Evolutionary conservation across 2,329 filamentous ascomycete species (phyloP), one percentile per base, ranked within the genome.

Genomic region (Fusarium scirpi): DNA sequence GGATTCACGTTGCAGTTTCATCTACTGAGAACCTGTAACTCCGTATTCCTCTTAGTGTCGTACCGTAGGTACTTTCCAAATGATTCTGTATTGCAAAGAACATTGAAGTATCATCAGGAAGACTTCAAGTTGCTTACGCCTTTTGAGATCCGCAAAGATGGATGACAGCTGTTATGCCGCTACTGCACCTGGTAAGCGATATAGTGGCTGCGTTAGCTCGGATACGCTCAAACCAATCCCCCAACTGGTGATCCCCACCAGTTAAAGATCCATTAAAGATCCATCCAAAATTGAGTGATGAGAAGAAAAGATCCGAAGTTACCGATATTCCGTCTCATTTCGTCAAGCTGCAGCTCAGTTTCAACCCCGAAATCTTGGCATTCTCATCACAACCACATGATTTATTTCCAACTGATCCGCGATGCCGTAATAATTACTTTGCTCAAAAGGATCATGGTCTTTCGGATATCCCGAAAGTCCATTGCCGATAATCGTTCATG

Each of bases 171-270:
- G 38, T 54, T 22, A 38, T 40, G 25, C 40, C 44, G 25, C 43
- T 48, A 22, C 38, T 45, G 29, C 20, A 38, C 10, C n/a, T 34
- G 43, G 22, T 48, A 57, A 52, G 24, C 18, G 25, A 24, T 51
- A 64, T 32, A 65, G 41, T 70, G 59, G 40, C 44, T 68, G 59
- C 64, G 38, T 52, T 70, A 52, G 52, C 48, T 52, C 18, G 45
- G 62, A 52, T 54, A 32, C 13, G 30, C 30, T 43, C 16, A 44
- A 55, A 27, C 45, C 45, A 13, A 30, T 46, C 24, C 48, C 55
- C 55, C 45, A 52, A n/a, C 38, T 38, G 62, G 29, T 22, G 62
- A 67, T 52, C 57, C 24, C 34, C 49, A 67, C 51, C 30, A 15
- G 51, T 20, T 29, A 40, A 25, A 46, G 25, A 43, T 51, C 24